Evolutionary conservation across 2,329 filamentous ascomycete genomes (phyloP).

Genomic region (Ophiostoma montium): DNA sequence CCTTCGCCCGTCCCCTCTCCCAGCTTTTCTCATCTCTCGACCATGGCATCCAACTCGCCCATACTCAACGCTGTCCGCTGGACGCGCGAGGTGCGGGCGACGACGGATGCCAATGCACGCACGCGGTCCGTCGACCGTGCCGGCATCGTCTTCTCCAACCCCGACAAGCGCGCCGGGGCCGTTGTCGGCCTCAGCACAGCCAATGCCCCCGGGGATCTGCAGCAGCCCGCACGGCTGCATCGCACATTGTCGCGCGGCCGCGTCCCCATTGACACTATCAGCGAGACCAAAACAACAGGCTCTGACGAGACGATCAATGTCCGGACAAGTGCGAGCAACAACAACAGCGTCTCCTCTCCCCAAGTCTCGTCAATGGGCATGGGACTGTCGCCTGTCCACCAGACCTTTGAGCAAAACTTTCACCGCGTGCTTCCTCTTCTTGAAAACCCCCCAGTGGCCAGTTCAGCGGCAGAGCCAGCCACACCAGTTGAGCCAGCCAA

Average conservation of each 20-base stretch:
- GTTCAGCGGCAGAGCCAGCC: background rate
- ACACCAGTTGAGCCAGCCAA: background rate
- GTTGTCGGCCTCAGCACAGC: constrained; percentile 50
- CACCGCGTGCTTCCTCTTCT: constrained; percentile 9
- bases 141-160: constrained; percentile 35
- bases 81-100: constrained; percentile 25
- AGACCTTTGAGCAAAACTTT: background rate
- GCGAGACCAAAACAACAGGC: background rate
- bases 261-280: constrained; percentile 11
- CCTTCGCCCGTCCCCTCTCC: background rate
- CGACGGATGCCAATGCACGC: constrained; percentile 34
- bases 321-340: background rate
- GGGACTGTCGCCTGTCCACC: background rate
- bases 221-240: constrained; percentile 16
- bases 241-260: background rate
- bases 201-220: constrained; percentile 46
- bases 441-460: too few relatives aligned
- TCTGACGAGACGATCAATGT: constrained; percentile 3
- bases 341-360: background rate
- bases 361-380: background rate
- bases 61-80: constrained; percentile 29
- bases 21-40: background rate
- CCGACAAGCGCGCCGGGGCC: constrained; percentile 50
- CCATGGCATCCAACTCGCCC: constrained; percentile 15
- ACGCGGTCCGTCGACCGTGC: constrained; percentile 51